Base-by-base conservation (phyloP, 345 rosid genomes). In the Heritiera fomes region DNA sequence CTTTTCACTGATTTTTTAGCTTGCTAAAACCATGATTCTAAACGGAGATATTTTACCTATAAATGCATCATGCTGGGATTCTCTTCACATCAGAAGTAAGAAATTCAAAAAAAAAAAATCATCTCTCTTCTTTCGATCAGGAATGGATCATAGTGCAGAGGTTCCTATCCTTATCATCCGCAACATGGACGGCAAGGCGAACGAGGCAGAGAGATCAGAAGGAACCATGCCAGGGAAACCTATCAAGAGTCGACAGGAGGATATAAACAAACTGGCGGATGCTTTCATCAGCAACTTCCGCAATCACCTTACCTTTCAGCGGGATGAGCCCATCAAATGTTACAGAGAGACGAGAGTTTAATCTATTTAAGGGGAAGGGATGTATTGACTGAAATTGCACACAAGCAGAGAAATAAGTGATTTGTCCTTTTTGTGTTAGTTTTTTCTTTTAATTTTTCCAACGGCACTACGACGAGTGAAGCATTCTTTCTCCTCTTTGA, bases 281-380 rank as follows among this genome's bases (percentile, higher is more conserved):
- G 66, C 67, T 74, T 85, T 82, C 83, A 77, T 79, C 59, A 74
- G 18, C 45, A 82, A 79, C 47, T 84, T 77, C 78, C 58, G 15
- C 46, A 75, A 38, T 8, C 72, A 52, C 55, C 43, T 41, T 23
- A 63, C 58, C 14, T 30, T 64, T 71, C 82, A 82, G 52, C 32
- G 9, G 0, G 5, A 47, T 4, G 78, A 84, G 58, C 61, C 69
- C 4, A 30, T 60, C 28, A 23, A 23, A 23, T 23, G 28, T 23
- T 23, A 4, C 12, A 70, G 50, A 13, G 77, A 70, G 38, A 66
- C 20, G 40, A 10, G n/a, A 1, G 43, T 40, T 34, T 3, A 34
- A 34, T 34, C 38, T 34, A 34, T 34, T 2, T 34, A 34, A 1
- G 38, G 38, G 3, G 38, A 34, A 40, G 43, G 43, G 6, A 40